A percentile compares a stretch with the other conserved stretches of the same genome.
Conservation (phyloP, 1,284 basidiomycete genomes). For the Trametes polyzona region DNA sequence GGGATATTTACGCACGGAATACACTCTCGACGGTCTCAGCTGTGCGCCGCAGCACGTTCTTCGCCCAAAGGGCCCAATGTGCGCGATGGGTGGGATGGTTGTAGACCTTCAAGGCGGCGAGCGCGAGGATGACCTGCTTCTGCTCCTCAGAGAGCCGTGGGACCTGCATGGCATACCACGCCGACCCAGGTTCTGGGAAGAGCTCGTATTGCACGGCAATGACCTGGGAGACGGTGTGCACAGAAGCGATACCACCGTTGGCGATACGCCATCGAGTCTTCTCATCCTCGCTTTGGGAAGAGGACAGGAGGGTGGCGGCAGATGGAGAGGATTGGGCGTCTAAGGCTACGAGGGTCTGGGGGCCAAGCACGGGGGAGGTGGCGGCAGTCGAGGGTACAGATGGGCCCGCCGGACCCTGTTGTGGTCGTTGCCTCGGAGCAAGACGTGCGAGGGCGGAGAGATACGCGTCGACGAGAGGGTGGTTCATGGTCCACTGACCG, state of each 20-base stretch:
- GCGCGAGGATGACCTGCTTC: slow-evolving; percentile 28
- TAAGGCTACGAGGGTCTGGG: slow-evolving; percentile 3
- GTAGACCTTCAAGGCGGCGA: slow-evolving; percentile 32
- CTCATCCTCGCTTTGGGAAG: slow-evolving; percentile 1
- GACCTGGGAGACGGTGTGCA: slow-evolving; percentile 17
- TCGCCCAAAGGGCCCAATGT: slow-evolving; percentile 33
- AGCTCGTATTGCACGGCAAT: slow-evolving; percentile 22
- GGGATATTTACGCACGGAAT: slow-evolving; percentile 24
- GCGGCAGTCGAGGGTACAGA: slow-evolving; percentile 7
- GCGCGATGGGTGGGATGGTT: slow-evolving; percentile 27
- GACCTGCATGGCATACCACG: slow-evolving; percentile 16
- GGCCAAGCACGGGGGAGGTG: slow-evolving; percentile 10
- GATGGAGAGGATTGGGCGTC: slow-evolving; percentile 1
- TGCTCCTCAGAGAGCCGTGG: slow-evolving; percentile 20
- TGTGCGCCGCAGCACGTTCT: slow-evolving; percentile 23
- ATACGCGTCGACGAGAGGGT: slow-evolving; percentile 30
- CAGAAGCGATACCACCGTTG: slow-evolving; percentile 22
- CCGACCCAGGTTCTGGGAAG: slow-evolving; percentile 17
- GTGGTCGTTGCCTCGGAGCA: slow-evolving; percentile 5
- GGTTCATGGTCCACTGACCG: slow-evolving; percentile 26
- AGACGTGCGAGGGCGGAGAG: slow-evolving; percentile 24
- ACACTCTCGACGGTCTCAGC: slow-evolving; percentile 28
- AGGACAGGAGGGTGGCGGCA: not conserved
- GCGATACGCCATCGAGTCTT: slow-evolving; percentile 19
- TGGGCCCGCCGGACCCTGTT: slow-evolving; percentile 2